Evolutionary conservation across 495 filamentous ascomycete species (phyloP).

Genomic region (Aspergillus haitiensis): DNA sequence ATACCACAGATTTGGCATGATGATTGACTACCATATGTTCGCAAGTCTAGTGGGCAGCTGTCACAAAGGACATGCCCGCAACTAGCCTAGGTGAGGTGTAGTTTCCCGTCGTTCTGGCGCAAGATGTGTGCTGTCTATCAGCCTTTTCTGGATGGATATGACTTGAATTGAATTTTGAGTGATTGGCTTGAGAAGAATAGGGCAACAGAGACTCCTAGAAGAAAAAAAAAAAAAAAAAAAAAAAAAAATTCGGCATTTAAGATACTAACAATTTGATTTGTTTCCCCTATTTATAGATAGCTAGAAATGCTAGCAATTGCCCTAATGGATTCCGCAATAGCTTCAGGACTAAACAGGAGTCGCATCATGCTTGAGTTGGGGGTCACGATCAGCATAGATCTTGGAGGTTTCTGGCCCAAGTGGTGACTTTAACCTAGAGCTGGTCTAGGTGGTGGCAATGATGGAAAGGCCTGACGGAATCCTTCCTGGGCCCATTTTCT

Average conservation of each 20-base stretch:
- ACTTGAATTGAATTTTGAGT: not conserved
- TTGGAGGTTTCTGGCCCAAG: not conserved
- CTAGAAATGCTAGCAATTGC: not conserved
- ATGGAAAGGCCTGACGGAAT: not conserved
- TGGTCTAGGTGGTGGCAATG: not conserved
- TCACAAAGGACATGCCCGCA: slow-evolving; percentile 1
- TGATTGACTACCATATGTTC: not conserved
- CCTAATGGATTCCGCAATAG: not conserved
- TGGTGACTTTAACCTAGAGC: not conserved
- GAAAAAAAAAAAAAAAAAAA: not conserved
- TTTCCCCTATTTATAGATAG: not conserved
- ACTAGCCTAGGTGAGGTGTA: not conserved
- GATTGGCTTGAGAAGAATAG: not conserved
- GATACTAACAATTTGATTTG: not conserved
- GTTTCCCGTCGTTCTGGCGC: not conserved
- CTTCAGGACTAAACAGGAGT: not conserved
- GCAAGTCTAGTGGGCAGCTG: not conserved
- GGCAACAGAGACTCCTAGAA: not conserved
- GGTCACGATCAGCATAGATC: not conserved
- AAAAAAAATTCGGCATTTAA: not conserved
- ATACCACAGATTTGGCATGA: not conserved
- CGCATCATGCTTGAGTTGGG: not conserved
- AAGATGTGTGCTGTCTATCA: not conserved
- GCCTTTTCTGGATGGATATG: not conserved
- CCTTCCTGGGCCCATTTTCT: not conserved